Conservation (phyloP, 257 asterid species). For the Marsdenia floribunda region DNA sequence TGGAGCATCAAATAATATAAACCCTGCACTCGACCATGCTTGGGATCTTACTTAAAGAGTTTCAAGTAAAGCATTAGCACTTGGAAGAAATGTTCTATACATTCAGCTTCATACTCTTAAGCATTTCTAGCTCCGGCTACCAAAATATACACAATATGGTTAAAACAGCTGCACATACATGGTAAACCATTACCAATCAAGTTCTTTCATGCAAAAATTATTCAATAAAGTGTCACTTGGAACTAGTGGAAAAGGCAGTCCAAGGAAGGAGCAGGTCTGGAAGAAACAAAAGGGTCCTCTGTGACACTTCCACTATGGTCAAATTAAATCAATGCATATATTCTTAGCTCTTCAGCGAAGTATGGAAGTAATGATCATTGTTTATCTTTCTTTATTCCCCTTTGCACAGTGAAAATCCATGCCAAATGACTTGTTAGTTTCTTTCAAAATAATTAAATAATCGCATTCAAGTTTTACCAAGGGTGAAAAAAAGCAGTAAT, state of each 20-base stretch:
- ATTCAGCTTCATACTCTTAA: not conserved
- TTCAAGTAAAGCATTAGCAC: not conserved
- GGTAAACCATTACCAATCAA: not conserved
- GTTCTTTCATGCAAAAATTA: not conserved
- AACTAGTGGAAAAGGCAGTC: not conserved
- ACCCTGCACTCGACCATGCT: not conserved
- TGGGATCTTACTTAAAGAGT: not conserved
- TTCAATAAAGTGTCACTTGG: not conserved
- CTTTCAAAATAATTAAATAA: not conserved
- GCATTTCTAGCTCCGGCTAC: not conserved
- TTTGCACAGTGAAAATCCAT: not conserved
- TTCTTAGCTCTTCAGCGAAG: not conserved
- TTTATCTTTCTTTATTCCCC: not conserved
- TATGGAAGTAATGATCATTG: not conserved
- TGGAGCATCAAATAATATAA: not conserved
- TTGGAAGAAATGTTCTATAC: not conserved
- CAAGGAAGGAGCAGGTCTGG: not conserved
- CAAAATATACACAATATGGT: not conserved
- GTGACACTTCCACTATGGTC: not conserved
- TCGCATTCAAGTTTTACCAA: too few species aligned
- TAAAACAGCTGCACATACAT: not conserved
- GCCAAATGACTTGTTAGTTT: not conserved
- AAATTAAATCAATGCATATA: not conserved
- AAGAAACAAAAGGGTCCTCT: not conserved
- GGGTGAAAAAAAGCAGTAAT: not conserved